Evolutionary conservation across 148 eudicot genomes (phyloP).

Genomic region (Rhododendron vialii): DNA sequence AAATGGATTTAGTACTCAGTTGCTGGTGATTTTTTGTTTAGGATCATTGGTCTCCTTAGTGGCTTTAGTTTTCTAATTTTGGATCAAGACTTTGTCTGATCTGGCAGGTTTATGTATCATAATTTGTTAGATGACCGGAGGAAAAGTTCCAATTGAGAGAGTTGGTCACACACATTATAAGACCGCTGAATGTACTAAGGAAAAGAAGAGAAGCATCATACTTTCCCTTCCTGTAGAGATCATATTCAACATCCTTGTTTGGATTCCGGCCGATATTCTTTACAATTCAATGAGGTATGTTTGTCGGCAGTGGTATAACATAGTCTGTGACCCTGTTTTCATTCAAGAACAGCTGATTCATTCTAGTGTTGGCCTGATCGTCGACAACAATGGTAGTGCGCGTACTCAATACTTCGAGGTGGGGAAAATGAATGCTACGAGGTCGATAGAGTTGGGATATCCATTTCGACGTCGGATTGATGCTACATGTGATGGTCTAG

Average conservation of each 20-base stretch:
- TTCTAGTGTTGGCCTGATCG: not conserved
- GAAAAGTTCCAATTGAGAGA: not conserved
- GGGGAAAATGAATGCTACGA: not conserved
- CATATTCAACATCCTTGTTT: not conserved
- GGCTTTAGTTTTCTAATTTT: not conserved
- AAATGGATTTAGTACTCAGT: too few relatives aligned
- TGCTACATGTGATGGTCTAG: constrained; percentile 7
- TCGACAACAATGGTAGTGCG: not conserved
- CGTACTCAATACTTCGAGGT: not conserved
- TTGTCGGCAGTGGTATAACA: too few relatives aligned
- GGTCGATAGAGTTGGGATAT: not conserved
- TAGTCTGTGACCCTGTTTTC: constrained; percentile 1
- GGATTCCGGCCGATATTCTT: not conserved
- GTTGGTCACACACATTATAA: not conserved
- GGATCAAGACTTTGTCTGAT: not conserved
- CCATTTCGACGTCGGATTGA: not conserved
- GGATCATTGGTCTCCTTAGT: too few relatives aligned
- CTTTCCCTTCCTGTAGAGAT: not conserved
- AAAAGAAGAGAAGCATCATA: constrained; percentile 1
- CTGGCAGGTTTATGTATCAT: not conserved
- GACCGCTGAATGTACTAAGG: not conserved
- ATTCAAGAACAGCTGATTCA: not conserved
- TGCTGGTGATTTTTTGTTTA: too few relatives aligned
- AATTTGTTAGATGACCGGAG: not conserved
- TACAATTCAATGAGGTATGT: not conserved